Conservation (phyloP, 1,284 basidiomycete genomes). For the Fomitopsis betulina region DNA sequence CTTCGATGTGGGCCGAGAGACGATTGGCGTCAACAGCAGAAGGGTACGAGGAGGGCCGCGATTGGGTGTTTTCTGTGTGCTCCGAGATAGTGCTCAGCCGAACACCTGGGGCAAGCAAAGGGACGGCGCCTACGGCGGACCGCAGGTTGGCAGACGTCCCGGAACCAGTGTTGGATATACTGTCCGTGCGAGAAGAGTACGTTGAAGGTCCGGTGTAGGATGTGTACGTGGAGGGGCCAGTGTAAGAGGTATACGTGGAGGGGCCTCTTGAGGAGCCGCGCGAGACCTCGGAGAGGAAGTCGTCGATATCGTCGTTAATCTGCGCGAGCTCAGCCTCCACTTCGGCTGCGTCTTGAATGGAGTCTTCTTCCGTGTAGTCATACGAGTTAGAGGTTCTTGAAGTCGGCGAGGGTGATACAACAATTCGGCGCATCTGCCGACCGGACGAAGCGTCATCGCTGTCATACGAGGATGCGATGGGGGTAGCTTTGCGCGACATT, state of each 20-base stretch:
- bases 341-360: slow-evolving; percentile 44
- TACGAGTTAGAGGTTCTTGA: slow-evolving; percentile 27
- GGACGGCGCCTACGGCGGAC: slow-evolving; percentile 13
- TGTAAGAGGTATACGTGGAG: slow-evolving; percentile 18
- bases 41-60: slow-evolving; percentile 29
- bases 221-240: slow-evolving; percentile 16
- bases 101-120: slow-evolving; percentile 18
- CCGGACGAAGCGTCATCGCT: slow-evolving; percentile 34
- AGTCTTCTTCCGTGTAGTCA: slow-evolving; percentile 40
- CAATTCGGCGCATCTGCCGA: slow-evolving; percentile 35
- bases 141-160: slow-evolving; percentile 16
- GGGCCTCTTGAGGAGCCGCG: slow-evolving; percentile 20
- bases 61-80: slow-evolving; percentile 32
- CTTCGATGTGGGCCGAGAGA: slow-evolving; percentile 17
- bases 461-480: slow-evolving; percentile 33
- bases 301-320: slow-evolving; percentile 59
- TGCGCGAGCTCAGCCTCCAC: slow-evolving; percentile 63
- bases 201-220: slow-evolving; percentile 18
- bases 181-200: slow-evolving; percentile 15
- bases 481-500: slow-evolving; percentile 21
- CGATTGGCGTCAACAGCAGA: slow-evolving; percentile 23
- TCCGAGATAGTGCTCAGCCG: slow-evolving; percentile 37
- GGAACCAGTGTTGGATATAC: slow-evolving; percentile 13
- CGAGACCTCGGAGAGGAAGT: slow-evolving; percentile 56
- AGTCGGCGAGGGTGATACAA: slow-evolving; percentile 34